Evolutionary conservation across 1,284 basidiomycete species (phyloP).

Genomic region (Ceratobasidium sp.): DNA sequence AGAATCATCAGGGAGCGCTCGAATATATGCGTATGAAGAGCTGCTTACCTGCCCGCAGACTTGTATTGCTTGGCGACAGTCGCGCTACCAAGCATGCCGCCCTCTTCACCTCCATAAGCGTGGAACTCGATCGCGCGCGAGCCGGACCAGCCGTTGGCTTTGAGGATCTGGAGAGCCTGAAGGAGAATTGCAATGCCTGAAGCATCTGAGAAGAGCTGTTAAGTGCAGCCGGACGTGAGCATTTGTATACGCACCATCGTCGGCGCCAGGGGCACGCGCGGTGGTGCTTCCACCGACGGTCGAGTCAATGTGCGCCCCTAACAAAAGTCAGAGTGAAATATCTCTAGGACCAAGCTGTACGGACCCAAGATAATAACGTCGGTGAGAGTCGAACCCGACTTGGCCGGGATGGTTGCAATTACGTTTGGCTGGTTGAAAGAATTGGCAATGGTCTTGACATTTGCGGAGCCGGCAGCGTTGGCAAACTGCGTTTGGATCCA

Average conservation of each 20-base stretch:
- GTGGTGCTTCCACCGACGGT: slow-evolving; percentile 40
- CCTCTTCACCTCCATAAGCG: slow-evolving; percentile 42
- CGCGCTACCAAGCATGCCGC: slow-evolving; percentile 41
- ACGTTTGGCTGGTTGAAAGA: slow-evolving; percentile 43
- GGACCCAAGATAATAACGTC: slow-evolving; percentile 13
- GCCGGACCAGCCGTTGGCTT: slow-evolving; percentile 31
- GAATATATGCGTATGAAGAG: neutral
- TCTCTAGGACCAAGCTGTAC: neutral
- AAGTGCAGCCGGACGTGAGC: neutral
- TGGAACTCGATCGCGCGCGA: slow-evolving; percentile 37
- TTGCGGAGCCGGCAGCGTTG: slow-evolving; percentile 14
- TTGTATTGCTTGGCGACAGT: slow-evolving; percentile 40
- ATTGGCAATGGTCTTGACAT: slow-evolving; percentile 39
- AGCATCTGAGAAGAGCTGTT: slow-evolving; percentile 23
- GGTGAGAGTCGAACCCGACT: slow-evolving; percentile 3
- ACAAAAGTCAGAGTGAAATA: slow-evolving; percentile 2
- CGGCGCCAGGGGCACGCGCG: slow-evolving; percentile 41
- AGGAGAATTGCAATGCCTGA: slow-evolving; percentile 41
- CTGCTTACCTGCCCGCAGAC: slow-evolving; percentile 32
- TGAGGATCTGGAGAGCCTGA: slow-evolving; percentile 41
- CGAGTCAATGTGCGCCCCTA: slow-evolving; percentile 44
- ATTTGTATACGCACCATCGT: slow-evolving; percentile 34
- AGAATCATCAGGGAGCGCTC: neutral
- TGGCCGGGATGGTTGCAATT: slow-evolving; percentile 15
- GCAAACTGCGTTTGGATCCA: slow-evolving; percentile 41